Base-by-base conservation (phyloP, 2,329 filamentous ascomycete genomes). In the Stachybotrys echinatus region DNA sequence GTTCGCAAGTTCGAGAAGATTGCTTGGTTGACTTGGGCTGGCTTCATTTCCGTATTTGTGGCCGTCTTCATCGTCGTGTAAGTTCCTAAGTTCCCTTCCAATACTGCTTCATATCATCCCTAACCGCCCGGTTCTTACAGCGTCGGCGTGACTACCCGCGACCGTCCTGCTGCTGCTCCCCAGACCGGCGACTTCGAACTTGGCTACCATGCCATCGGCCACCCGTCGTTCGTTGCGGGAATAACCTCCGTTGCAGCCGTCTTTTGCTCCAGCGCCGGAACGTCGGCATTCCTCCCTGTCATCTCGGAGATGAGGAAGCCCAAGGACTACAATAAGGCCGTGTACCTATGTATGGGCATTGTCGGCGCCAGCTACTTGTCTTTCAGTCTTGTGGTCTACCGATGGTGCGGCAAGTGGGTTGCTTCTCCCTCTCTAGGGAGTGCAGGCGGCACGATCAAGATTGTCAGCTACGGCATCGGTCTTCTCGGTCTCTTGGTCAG, bases 21-120 rank as follows among this genome's bases (percentile, higher is more conserved):
- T 0, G 72, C 84, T 1, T 79, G 81, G 1, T 81, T 80, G 0
- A 57, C 61, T 2, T 65, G 76, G 54, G 56, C 77, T 12, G 74
- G 72, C 47, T 80, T 85, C 59, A 42, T 84, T 1, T 70, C 72
- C 10, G 81, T 81, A 0, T 57, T 74, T 1, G 61, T 84, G 2
- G 84, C 84, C 62, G 72, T 83, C 14, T 63, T 83, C 6, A 78
- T 77, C 4, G 83, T 80, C 51, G n/a, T n/a, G n/a, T n/a, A n/a
- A n/a, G n/a, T n/a, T n/a, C n/a, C n/a, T n/a, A n/a, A n/a, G n/a
- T n/a, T n/a, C n/a, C n/a, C n/a, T n/a, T n/a, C n/a, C n/a, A n/a
- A n/a, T n/a, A n/a, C n/a, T n/a, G n/a, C n/a, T n/a, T n/a, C n/a
- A n/a, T n/a, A n/a, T n/a, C n/a, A n/a, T n/a, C n/a, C n/a, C n/a